Conservation (phyloP, 257 asterid species). For the Primulina eburnea region DNA sequence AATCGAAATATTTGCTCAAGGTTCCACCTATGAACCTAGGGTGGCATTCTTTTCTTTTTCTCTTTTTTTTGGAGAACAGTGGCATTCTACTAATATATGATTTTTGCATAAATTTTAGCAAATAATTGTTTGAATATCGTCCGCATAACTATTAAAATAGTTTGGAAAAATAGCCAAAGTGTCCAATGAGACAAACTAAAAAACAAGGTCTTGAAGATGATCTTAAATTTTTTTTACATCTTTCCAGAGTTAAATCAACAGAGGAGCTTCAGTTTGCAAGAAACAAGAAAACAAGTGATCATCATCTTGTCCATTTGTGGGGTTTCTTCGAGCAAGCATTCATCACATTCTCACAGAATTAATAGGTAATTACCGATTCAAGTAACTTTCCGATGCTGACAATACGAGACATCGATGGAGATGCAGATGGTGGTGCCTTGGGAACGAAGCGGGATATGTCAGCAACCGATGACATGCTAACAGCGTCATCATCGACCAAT, state of each 20-base stretch:
- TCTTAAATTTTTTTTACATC: not conserved
- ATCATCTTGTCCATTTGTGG: not conserved
- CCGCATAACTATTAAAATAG: not conserved
- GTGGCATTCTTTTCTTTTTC: too few relatives aligned
- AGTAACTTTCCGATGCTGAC: constrained; percentile 89
- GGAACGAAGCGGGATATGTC: constrained; percentile 74
- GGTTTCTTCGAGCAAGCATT: not conserved
- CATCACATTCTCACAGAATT: not conserved
- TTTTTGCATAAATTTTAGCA: not conserved
- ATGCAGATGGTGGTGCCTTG: constrained; percentile 67
- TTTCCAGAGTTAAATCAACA: not conserved
- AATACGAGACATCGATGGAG: constrained; percentile 76
- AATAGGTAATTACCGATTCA: constrained; percentile 63
- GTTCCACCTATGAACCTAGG: too few relatives aligned
- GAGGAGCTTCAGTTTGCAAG: not conserved
- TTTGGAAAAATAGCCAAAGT: not conserved
- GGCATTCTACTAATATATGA: not conserved
- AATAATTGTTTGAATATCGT: too few relatives aligned
- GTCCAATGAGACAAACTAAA: not conserved
- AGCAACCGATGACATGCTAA: constrained; percentile 74
- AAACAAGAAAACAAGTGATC: not conserved
- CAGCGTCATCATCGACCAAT: constrained; percentile 60
- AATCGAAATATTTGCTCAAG: too few relatives aligned
- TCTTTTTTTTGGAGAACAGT: too few relatives aligned
- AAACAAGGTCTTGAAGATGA: too few relatives aligned